Percentiles rank a stretch among this genome's conserved stretches.
These are phyloP conservation scores for Strobilomyces echinocephalus DNA, from an alignment of 768 basidiomycete species.

Conservation along the genomic window DNA sequence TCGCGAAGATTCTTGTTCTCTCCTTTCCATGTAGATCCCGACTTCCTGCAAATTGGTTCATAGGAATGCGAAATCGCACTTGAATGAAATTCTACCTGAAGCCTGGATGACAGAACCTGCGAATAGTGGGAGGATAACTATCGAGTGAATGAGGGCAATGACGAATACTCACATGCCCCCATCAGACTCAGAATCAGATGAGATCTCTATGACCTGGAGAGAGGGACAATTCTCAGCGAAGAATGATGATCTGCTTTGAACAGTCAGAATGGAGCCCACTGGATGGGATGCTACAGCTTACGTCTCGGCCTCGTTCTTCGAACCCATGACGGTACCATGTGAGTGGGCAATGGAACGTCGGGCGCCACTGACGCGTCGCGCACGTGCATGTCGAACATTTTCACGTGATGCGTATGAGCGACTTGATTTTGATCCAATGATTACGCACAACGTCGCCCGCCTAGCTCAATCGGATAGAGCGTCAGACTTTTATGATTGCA, in stretches of 20 bases:
- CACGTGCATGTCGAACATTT: slow-evolving; percentile 16
- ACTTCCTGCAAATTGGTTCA: slow-evolving; percentile 5
- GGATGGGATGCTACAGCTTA: slow-evolving; percentile 15
- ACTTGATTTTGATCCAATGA: no score
- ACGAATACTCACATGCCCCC: slow-evolving; percentile 32
- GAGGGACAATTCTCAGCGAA: slow-evolving; percentile 1
- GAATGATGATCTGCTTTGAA: neutral
- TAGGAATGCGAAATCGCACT: slow-evolving; percentile 1
- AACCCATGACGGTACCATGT: slow-evolving; percentile 24
- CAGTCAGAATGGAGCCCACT: neutral
- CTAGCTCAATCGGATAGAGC: slow-evolving; percentile 69
- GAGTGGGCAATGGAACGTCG: neutral
- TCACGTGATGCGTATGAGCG: slow-evolving; percentile 8
- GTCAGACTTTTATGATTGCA: slow-evolving; percentile 53
- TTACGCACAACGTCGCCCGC: slow-evolving; percentile 36
- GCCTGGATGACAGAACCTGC: slow-evolving; percentile 7
- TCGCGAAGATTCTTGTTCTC: neutral
- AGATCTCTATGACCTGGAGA: slow-evolving; percentile 50
- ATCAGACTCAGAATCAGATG: slow-evolving; percentile 43
- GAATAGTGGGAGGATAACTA: neutral
- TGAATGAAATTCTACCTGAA: slow-evolving; percentile 9
- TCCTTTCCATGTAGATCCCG: neutral
- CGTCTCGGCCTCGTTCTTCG: slow-evolving; percentile 47
- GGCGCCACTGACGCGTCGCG: slow-evolving; percentile 5
- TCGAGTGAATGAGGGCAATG: neutral